Conservation (phyloP, 2,329 filamentous ascomycete genomes). For the Fusarium tupiense region DNA sequence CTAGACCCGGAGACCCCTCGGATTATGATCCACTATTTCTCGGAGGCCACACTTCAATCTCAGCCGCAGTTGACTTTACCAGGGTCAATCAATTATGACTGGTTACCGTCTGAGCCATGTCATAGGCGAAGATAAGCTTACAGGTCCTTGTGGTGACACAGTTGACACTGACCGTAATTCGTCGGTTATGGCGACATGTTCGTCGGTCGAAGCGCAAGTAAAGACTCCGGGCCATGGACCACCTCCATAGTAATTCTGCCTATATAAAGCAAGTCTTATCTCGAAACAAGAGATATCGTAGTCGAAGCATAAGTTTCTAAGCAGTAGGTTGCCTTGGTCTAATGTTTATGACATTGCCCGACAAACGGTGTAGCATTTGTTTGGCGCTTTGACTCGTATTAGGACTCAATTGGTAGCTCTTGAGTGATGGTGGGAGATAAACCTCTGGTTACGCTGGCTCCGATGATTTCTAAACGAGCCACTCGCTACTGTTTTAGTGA, state of each 20-base stretch:
- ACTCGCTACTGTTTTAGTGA: not conserved
- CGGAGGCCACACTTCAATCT: slow-evolving; percentile 6
- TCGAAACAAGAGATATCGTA: not conserved
- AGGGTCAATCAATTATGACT: not conserved
- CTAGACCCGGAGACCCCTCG: slow-evolving; percentile 6
- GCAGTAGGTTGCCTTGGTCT: not conserved
- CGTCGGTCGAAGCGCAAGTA: no score
- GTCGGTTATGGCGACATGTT: not conserved
- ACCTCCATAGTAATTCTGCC: not conserved
- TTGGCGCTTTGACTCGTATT: not conserved
- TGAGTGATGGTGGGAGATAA: not conserved
- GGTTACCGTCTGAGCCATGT: not conserved
- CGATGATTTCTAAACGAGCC: not conserved
- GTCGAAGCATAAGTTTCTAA: not conserved
- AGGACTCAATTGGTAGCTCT: not conserved
- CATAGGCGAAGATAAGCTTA: not conserved
- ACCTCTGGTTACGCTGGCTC: no score
- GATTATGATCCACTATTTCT: slow-evolving; percentile 8
- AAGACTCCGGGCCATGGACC: not conserved
- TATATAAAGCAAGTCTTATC: not conserved
- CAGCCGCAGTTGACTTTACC: not conserved
- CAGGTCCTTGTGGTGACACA: not conserved
- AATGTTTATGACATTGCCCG: not conserved
- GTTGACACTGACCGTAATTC: not conserved
- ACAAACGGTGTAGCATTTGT: not conserved